Evolutionary conservation across 2,329 filamentous ascomycete species (phyloP), one percentile per base, ranked within the genome.

Genomic region (Phoma herbarum): DNA sequence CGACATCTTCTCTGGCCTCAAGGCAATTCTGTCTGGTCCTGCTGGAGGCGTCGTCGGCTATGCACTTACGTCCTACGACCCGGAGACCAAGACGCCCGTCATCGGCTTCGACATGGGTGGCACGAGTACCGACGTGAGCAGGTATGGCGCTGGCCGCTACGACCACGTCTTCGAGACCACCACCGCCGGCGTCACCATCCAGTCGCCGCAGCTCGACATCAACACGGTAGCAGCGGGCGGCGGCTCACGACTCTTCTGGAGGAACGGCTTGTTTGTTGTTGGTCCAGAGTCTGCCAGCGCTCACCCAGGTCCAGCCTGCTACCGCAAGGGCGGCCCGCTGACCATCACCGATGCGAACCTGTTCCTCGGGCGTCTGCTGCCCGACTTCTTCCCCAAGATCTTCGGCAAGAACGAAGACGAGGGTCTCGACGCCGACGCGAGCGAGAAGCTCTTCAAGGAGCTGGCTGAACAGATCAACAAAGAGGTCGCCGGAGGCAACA

Each of bases 31-130:
- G 2, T 96, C 92, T 0, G 93, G 93, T 0, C 93, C 93, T 1
- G 93, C 93, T n/a, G 93, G 93, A 29, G 93, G 93, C 39, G 93
- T 97, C 0, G 93, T 97, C 0, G 93, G 93, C 4, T 97, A 97
- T 75, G 93, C 93, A 18, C 87, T 94, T 20, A 97, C 94, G 0
- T 95, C 90, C 1, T 97, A 95, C 74, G 93, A 97, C 65, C 85
- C 89, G 0, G 82, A 90, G 49, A 95, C 92, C 4, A 91, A 88
- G 72, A 92, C 86, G 0, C 92, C 93, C 0, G 90, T 97, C 4
- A 97, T 97, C 69, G 93, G 93, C 0, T 97, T 97, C 70, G 93
- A 97, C 67, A 97, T 97, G 93, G 92, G 92, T 35, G 93, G 93
- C 11, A 97, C 93, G 0, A 93, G 89, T 57, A 97, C 93, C 0